Conservation (phyloP, 2,329 filamentous ascomycete genomes). For the Rutstroemia sydowiana region DNA sequence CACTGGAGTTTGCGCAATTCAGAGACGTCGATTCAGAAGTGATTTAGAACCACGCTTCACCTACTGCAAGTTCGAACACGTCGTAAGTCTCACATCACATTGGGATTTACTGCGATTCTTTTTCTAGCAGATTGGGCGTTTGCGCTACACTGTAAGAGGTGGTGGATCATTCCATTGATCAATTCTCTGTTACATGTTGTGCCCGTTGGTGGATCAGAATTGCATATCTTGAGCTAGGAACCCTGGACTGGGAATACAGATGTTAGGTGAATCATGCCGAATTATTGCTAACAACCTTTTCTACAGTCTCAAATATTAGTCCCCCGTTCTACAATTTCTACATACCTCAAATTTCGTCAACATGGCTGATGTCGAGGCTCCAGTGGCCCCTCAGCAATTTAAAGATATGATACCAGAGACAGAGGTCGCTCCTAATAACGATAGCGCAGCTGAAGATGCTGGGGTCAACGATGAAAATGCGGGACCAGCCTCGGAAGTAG, state of each 20-base stretch:
- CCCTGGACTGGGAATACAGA: neutral
- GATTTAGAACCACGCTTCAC: neutral
- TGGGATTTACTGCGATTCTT: slow-evolving; percentile 1
- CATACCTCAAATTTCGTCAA: slow-evolving; percentile 1
- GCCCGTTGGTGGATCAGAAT: slow-evolving; percentile 2
- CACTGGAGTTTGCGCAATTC: slow-evolving; percentile 1
- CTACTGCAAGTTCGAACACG: slow-evolving; percentile 7
- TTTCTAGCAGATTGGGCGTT: neutral
- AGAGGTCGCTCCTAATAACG: slow-evolving; percentile 1
- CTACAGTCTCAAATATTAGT: slow-evolving; percentile 7
- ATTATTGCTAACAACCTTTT: slow-evolving; percentile 5
- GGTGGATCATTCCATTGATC: neutral
- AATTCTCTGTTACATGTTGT: slow-evolving; percentile 4
- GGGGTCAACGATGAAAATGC: slow-evolving; percentile 19
- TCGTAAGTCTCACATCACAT: slow-evolving; percentile 8
- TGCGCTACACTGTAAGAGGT: slow-evolving; percentile 2
- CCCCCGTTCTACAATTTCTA: slow-evolving; percentile 4
- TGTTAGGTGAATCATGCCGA: slow-evolving; percentile 1
- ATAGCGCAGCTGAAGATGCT: slow-evolving; percentile 3
- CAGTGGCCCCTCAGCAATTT: neutral
- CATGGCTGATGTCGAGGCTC: slow-evolving; percentile 10
- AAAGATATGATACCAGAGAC: neutral
- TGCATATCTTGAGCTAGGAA: slow-evolving; percentile 6
- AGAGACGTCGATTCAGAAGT: neutral
- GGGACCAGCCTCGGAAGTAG: slow-evolving; percentile 22